Percentiles rank a stretch among this genome's conserved stretches.
These are phyloP conservation scores for Periconia digitata DNA, from an alignment of 2,329 filamentous ascomycete genomes.

Conservation along the genomic window DNA sequence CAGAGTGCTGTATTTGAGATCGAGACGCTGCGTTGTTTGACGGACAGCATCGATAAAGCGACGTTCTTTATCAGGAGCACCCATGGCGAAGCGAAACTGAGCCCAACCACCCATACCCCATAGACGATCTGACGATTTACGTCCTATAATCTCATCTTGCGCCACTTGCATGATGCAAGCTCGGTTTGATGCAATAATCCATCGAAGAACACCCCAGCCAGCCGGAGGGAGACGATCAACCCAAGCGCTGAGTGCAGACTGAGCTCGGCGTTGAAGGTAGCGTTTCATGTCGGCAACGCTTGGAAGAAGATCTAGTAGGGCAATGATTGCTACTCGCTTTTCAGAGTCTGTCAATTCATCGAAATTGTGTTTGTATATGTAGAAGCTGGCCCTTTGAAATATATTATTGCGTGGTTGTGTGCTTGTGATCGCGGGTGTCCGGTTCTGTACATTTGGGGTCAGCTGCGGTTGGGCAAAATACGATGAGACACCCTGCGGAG, in stretches of 20 bases:
- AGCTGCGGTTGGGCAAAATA: neutral
- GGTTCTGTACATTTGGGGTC: neutral
- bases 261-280: constrained; percentile 50
- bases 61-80: constrained; percentile 84
- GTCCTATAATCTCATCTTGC: constrained; percentile 29
- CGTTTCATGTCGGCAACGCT: constrained; percentile 59
- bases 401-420: constrained; percentile 12
- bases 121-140: constrained; percentile 56
- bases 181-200: constrained; percentile 88
- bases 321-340: constrained; percentile 56
- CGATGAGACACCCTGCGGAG: neutral
- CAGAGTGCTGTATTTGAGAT: constrained; percentile 63
- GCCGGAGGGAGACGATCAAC: constrained; percentile 63
- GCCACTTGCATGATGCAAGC: constrained; percentile 82
- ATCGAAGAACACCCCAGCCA: constrained; percentile 70
- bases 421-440: neutral
- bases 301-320: constrained; percentile 62
- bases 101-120: constrained; percentile 67
- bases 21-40: constrained; percentile 44
- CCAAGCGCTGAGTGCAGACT: constrained; percentile 52
- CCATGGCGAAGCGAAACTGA: constrained; percentile 87
- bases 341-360: constrained; percentile 51
- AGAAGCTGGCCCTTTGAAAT: constrained; percentile 39
- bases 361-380: constrained; percentile 59
- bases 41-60: constrained; percentile 68